Base-by-base conservation (phyloP, 441 rosid species). In the Erodium trifolium region DNA sequence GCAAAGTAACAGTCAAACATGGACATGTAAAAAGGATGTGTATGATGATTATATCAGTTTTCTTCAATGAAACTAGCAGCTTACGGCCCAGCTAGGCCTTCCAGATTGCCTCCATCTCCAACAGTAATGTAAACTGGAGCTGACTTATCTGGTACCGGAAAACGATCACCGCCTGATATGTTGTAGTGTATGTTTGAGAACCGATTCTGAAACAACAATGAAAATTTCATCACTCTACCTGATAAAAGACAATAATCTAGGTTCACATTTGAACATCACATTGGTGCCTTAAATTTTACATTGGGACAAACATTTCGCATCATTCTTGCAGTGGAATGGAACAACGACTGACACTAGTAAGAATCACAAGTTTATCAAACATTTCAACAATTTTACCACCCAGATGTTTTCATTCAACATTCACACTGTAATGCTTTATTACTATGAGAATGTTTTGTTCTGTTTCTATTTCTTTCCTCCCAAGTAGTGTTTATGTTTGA, bases 1-100 rank as follows among this genome's bases (percentile, higher is more conserved):
- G 77, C 63, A 77, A 12, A 60, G 31, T 23, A 31, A 51, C 18
- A 5, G 59, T 51, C 14, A n/a, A 51, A 51, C 59, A n/a, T 51
- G 59, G 59, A 14, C 59, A 3, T 14, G 7, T 51, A 51, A 51
- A 14, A n/a, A 51, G 59, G 59, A 51, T 51, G 59, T 14, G 17
- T 17, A 14, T 51, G 59, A 51, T 37, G 43, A 45, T 45, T 9
- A 47, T 51, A 51, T 9, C 49, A 43, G 49, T 43, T 10, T 8
- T 43, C 49, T 43, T 43, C 49, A 43, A 43, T 43, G 3, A 43
- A 43, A n/a, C n/a, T 51, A 51, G 59, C 59, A 51, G 59, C 59
- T 51, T 51, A 51, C 59, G 59, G 59, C 59, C 59, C 59, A 51
- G 59, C 59, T 14, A 51, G 59, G 18, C 59, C 59, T 51, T 51